Evolutionary conservation across 2,329 filamentous ascomycete species (phyloP).

Genomic region (Hypocreales sp.): DNA sequence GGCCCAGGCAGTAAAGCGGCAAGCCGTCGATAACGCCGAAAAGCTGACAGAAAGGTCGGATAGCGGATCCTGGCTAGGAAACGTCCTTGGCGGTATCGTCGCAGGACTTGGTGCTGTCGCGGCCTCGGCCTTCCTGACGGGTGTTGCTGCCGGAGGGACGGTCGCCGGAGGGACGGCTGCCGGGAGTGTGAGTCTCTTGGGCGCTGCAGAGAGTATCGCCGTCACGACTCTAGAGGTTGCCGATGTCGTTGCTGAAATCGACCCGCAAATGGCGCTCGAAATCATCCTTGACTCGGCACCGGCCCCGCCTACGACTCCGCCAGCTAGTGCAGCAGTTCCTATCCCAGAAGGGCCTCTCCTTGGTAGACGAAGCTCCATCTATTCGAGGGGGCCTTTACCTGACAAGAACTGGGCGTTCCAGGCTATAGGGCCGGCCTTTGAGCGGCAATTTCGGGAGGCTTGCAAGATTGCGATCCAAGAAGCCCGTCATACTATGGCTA

Average conservation of each 20-base stretch:
- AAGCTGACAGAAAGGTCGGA: neutral
- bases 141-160: neutral
- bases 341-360: neutral
- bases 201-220: neutral
- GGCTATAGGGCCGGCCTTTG: neutral
- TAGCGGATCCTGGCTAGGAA: slow-evolving; percentile 1
- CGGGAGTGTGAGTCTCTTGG: neutral
- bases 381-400: neutral
- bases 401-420: neutral
- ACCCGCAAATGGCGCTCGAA: neutral
- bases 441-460: neutral
- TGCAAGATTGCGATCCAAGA: neutral
- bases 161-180: neutral
- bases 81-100: neutral
- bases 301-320: neutral
- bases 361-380: neutral
- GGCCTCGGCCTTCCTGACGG: neutral
- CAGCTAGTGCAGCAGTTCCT: neutral
- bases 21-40: neutral
- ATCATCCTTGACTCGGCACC: slow-evolving; percentile 1
- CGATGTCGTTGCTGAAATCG: slow-evolving; percentile 1
- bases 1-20: neutral
- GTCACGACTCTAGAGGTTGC: slow-evolving; percentile 1
- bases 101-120: neutral
- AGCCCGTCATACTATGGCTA: neutral